A percentile compares a stretch with the other conserved stretches of the same genome.
Conservation (phyloP, 129 eudicot genomes). For the Ambrosia trifida region DNA sequence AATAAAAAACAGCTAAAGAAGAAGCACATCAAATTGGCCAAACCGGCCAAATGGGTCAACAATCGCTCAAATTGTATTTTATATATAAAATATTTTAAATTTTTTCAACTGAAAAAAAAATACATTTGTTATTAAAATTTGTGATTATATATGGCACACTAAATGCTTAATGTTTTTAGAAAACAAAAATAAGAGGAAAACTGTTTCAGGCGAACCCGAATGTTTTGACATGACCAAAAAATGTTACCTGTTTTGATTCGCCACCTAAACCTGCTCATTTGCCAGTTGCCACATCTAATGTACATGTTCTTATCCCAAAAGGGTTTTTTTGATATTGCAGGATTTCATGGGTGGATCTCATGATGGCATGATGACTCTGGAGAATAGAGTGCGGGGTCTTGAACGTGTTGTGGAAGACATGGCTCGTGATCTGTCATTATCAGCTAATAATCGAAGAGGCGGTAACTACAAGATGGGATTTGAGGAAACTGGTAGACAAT, state of each 20-base stretch:
- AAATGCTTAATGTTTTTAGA: neutral
- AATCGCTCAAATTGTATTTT: neutral
- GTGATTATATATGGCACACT: neutral
- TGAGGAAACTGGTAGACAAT: slow-evolving; percentile 66
- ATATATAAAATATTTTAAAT: neutral
- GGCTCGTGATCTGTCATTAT: slow-evolving; percentile 81
- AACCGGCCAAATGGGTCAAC: neutral
- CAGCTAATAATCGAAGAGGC: slow-evolving; percentile 70
- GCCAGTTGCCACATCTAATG: neutral
- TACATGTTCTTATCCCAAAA: slow-evolving; percentile 15
- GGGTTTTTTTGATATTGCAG: slow-evolving; percentile 43
- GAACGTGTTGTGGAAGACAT: slow-evolving; percentile 98
- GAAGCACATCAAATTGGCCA: neutral
- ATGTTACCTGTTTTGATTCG: too few relatives aligned
- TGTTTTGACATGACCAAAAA: neutral
- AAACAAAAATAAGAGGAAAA: neutral
- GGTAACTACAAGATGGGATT: slow-evolving; percentile 61
- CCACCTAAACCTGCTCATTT: too few relatives aligned
- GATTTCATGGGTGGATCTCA: slow-evolving; percentile 99
- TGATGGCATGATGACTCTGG: slow-evolving; percentile 88
- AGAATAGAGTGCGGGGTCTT: slow-evolving; percentile 86
- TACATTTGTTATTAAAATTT: neutral
- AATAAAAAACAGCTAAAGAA: neutral
- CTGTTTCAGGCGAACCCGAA: neutral
- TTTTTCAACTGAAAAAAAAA: neutral